Evolutionary conservation across 345 rosid genomes (phyloP).

Genomic region (Ceriops tagal): DNA sequence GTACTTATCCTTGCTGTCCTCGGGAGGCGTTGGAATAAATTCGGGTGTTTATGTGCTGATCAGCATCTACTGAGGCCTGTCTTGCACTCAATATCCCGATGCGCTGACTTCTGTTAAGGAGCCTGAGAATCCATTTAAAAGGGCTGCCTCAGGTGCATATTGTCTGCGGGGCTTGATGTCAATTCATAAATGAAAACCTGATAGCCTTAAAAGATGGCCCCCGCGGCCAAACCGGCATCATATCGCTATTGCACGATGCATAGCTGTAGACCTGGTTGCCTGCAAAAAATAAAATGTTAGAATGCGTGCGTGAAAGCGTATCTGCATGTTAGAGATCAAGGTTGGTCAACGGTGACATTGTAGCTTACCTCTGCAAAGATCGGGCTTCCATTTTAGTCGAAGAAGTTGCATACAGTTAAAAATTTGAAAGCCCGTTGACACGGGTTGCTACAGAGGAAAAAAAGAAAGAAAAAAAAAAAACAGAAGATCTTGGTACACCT

Average conservation of each 20-base stretch:
- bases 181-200: not conserved
- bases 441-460: slow-evolving; percentile 2
- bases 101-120: slow-evolving; percentile 17
- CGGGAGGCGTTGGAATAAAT: slow-evolving; percentile 52
- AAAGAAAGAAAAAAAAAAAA: not conserved
- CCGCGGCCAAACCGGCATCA: slow-evolving; percentile 5
- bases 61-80: slow-evolving; percentile 39
- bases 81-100: slow-evolving; percentile 38
- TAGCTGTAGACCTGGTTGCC: not conserved
- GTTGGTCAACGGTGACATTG: slow-evolving; percentile 5
- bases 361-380: slow-evolving; percentile 1
- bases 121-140: slow-evolving; percentile 34
- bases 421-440: slow-evolving; percentile 7
- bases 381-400: slow-evolving; percentile 1
- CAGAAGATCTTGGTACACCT: slow-evolving; percentile 8
- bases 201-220: slow-evolving; percentile 11
- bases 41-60: slow-evolving; percentile 48
- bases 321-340: slow-evolving; percentile 4
- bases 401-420: slow-evolving; percentile 13
- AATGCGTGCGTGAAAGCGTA: not conserved
- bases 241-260: slow-evolving; percentile 1
- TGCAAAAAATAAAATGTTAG: not conserved
- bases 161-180: slow-evolving; percentile 10
- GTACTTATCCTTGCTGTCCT: slow-evolving; percentile 28
- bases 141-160: slow-evolving; percentile 9